phyloP scores from a whole-genome alignment of 1,284 basidiomycete species.

The Cryptococcus jaspeensis region DNA sequence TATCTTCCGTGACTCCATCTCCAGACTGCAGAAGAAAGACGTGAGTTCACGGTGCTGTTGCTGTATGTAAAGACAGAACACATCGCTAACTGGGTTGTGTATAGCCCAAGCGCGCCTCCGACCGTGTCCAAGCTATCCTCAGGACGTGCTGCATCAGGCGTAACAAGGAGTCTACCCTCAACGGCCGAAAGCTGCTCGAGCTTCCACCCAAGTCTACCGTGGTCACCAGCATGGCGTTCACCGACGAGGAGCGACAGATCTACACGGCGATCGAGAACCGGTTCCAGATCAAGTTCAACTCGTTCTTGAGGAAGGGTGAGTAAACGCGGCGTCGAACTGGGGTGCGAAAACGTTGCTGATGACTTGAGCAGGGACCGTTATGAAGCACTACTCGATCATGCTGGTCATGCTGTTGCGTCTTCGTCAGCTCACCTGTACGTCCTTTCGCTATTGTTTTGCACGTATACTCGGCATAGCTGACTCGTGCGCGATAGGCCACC shows the following conservation, averaged over 20 bases:
- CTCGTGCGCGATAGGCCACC: slow-evolving; percentile 25
- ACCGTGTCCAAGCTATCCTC: slow-evolving; percentile 18
- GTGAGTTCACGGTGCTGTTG: background rate
- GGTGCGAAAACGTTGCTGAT: background rate
- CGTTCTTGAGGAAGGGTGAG: slow-evolving; percentile 38
- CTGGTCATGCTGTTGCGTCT: slow-evolving; percentile 45
- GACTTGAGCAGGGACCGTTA: slow-evolving; percentile 35
- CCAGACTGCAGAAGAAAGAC: slow-evolving; percentile 26
- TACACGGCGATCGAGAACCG: slow-evolving; percentile 45
- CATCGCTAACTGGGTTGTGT: background rate
- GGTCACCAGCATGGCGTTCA: slow-evolving; percentile 40
- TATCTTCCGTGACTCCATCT: slow-evolving; percentile 34
- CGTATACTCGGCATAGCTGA: background rate
- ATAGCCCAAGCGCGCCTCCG: slow-evolving; percentile 16
- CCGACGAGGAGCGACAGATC: slow-evolving; percentile 46
- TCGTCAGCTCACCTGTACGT: slow-evolving; percentile 32
- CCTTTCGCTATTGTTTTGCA: background rate
- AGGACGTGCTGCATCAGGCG: slow-evolving; percentile 38
- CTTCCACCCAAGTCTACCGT: slow-evolving; percentile 41
- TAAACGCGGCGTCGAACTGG: background rate
- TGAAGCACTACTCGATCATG: slow-evolving; percentile 46
- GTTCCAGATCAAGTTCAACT: slow-evolving; percentile 45
- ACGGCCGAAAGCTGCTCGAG: slow-evolving; percentile 42
- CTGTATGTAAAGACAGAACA: background rate
- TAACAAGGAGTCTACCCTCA: slow-evolving; percentile 46